Evolutionary conservation across 306 rosid species (phyloP).

Genomic region (Lagenaria siceraria): DNA sequence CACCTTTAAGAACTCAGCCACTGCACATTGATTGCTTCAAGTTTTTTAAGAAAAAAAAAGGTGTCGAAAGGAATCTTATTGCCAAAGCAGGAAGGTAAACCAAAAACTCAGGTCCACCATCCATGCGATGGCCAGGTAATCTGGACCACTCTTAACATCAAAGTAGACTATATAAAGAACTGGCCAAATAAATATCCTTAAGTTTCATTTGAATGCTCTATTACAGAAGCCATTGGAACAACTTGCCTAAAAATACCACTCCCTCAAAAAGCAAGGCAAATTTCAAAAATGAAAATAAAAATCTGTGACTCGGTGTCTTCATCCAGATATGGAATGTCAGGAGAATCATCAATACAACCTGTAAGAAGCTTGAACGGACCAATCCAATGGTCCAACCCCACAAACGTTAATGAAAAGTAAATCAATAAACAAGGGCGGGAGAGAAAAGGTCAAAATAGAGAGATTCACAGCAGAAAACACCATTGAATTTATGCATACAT

Average conservation of each 20-base stretch:
- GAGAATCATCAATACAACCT: not conserved
- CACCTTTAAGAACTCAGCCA: not conserved
- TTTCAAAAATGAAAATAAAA: not conserved
- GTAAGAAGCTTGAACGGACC: not conserved
- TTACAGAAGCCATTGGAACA: not conserved
- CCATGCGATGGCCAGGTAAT: not conserved
- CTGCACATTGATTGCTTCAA: not conserved
- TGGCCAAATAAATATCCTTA: not conserved
- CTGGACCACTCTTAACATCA: not conserved
- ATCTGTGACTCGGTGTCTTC: not conserved
- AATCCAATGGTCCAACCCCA: not conserved
- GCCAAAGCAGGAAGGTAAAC: not conserved
- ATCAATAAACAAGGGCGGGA: not conserved
- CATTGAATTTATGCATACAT: not conserved
- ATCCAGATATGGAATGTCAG: not conserved
- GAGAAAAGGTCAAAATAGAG: not conserved
- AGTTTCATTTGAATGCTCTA: not conserved
- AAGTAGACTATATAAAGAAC: not conserved
- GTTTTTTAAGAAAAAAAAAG: not conserved
- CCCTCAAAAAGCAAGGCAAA: not conserved
- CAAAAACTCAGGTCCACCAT: slow-evolving; percentile 4
- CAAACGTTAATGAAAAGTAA: not conserved
- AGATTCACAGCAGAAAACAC: not conserved
- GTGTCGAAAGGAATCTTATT: not conserved
- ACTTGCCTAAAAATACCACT: not conserved